These are phyloP conservation scores for Neofusicoccum cordaticola DNA, from an alignment of 2,329 filamentous ascomycete species.

Conservation along the genomic window DNA sequence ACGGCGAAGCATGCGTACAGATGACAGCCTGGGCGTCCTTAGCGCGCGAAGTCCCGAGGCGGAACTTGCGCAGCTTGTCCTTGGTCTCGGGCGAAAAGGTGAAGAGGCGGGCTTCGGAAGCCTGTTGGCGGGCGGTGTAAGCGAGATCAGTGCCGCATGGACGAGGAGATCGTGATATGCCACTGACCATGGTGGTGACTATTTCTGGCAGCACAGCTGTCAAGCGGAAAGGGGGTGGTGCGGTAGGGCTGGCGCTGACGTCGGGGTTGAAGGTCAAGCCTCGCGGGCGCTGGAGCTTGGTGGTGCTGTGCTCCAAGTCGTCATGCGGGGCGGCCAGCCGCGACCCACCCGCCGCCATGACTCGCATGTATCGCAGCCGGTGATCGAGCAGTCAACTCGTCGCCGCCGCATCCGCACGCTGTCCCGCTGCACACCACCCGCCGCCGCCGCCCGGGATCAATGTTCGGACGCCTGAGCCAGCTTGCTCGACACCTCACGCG, in stretches of 20 bases:
- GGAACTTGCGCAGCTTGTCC: constrained; percentile 89
- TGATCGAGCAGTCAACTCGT: neutral
- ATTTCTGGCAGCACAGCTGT: constrained; percentile 1
- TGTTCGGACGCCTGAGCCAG: constrained; percentile 76
- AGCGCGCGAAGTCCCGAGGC: constrained; percentile 81
- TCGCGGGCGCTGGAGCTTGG: neutral
- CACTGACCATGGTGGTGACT: constrained; percentile 16
- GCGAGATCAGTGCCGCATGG: constrained; percentile 10
- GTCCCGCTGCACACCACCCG: neutral
- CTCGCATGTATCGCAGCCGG: constrained; percentile 1
- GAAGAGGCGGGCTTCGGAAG: constrained; percentile 86
- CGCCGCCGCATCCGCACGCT: neutral
- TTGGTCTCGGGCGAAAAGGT: constrained; percentile 89
- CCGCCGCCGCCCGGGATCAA: constrained; percentile 34
- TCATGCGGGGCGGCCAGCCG: constrained; percentile 4
- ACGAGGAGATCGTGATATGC: constrained; percentile 14
- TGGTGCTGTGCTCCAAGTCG: neutral
- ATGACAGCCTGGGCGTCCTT: constrained; percentile 88
- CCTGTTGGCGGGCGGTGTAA: constrained; percentile 28
- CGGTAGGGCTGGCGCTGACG: constrained; percentile 12
- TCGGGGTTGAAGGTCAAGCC: constrained; percentile 3
- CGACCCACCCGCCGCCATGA: neutral
- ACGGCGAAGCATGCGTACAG: constrained; percentile 59
- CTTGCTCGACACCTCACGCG: constrained; percentile 68
- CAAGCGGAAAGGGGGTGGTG: neutral